phyloP scores from a whole-genome alignment of 2,329 filamentous ascomycete genomes.

The Talaromyces marneffei region DNA sequence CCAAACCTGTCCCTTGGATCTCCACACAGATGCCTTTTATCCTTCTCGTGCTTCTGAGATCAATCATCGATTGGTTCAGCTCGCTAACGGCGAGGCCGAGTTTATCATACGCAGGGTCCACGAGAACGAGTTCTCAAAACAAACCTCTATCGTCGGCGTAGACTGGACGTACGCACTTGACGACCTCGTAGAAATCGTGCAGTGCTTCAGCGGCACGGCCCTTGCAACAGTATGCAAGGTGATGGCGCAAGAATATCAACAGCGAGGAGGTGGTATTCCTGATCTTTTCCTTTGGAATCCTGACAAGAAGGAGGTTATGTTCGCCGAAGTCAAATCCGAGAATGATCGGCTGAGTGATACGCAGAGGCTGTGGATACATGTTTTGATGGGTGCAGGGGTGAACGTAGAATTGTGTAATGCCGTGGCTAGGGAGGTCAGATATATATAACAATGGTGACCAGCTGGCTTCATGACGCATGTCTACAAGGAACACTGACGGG shows the following conservation, averaged over 20 bases:
- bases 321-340: constrained; percentile 72
- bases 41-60: constrained; percentile 80
- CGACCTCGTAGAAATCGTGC: constrained; percentile 72
- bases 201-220: constrained; percentile 72
- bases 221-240: constrained; percentile 84
- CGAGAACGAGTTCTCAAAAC: constrained; percentile 59
- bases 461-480: not conserved
- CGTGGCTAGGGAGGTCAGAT: constrained; percentile 51
- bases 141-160: constrained; percentile 83
- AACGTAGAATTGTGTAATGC: constrained; percentile 74
- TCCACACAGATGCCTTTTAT: constrained; percentile 91
- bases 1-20: constrained; percentile 86
- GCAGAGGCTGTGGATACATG: constrained; percentile 94
- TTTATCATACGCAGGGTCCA: constrained; percentile 64
- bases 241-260: constrained; percentile 88
- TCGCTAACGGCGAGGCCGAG: constrained; percentile 73
- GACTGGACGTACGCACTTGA: constrained; percentile 80
- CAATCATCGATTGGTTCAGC: constrained; percentile 76
- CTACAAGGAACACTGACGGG: not conserved
- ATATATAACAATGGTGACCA: not conserved
- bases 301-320: constrained; percentile 60
- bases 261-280: constrained; percentile 81
- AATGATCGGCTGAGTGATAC: constrained; percentile 95
- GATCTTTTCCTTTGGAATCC: constrained; percentile 84
- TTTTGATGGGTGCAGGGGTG: constrained; percentile 77